Base-by-base conservation (phyloP, 2,329 filamentous ascomycete species). In the Penicillium janthinellum region DNA sequence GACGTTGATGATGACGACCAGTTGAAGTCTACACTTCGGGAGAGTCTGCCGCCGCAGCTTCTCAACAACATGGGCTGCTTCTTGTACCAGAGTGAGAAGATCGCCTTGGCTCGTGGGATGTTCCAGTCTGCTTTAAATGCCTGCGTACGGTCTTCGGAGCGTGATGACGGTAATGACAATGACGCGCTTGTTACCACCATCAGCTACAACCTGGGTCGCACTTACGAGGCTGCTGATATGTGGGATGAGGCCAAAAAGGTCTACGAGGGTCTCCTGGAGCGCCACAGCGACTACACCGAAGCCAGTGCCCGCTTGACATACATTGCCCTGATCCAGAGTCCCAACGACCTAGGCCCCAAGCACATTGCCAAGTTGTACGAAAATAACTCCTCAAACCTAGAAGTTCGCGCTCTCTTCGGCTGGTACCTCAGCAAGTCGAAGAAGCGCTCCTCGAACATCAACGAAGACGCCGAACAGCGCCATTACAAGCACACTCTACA, bases 51-150 rank as follows among this genome's bases (percentile, higher is more conserved):
- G 1, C 95, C 95, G 4, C 92, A 96, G 71, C 83, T 98, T 2
- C 84, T 99, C 45, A 99, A 98, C 82, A 99, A 99, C 74, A 96
- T 98, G 73, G 95, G 91, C 5, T 97, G 93, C 76, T 98, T 98
- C 78, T 87, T 96, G 67, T 97, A 92, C 67, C 92, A 96, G 72
- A 84, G 88, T 2, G 92, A 96, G 69, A 92, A 92, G 72, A 88
- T 90, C 64, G 86, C 89, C 20, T 82, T 87, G 62, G 93, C 95
- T 22, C 89, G 91, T 65, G 89, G 94, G 53, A 85, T 96, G 78
- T 99, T 98, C 73, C 91, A 99, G 75, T 88, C 90, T n/a, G 95
- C 93, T 0, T 80, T 99, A 56, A 90, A 89, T 63, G 91, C 94
- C 15, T 97, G 93, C 71, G 88, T 96, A 68, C 90, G 90, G 68